These are phyloP conservation scores for Perilla frutescens DNA, from an alignment of 257 asterid genomes.

Conservation along the genomic window DNA sequence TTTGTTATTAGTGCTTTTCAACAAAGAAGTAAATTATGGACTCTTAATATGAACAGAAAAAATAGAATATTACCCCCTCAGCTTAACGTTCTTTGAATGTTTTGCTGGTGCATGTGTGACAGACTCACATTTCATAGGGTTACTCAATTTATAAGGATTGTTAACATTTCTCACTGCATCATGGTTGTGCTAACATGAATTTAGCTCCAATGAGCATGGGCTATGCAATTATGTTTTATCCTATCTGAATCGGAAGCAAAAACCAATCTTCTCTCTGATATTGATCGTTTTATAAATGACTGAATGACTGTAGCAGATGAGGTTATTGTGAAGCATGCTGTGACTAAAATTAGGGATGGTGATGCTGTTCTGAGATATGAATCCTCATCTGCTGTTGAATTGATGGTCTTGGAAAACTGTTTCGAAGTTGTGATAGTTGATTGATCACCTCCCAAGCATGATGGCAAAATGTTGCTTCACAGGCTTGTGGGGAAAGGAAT, in stretches of 20 bases:
- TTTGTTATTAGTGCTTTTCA: too few relatives aligned
- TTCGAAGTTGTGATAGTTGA: constrained; percentile 85
- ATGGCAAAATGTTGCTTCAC: constrained; percentile 74
- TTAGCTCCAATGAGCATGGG: constrained; percentile 81
- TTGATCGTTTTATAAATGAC: constrained; percentile 76
- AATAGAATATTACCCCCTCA: too few relatives aligned
- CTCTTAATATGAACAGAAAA: too few relatives aligned
- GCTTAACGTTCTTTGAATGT: too few relatives aligned
- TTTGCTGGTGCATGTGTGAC: too few relatives aligned
- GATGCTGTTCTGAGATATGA: constrained; percentile 87
- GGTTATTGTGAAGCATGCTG: constrained; percentile 78
- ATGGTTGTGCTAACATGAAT: constrained; percentile 1
- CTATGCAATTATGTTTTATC: constrained; percentile 74
- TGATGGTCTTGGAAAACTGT: constrained; percentile 81
- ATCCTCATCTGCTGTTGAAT: constrained; percentile 78
- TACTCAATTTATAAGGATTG: too few relatives aligned
- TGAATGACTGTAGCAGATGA: constrained; percentile 81
- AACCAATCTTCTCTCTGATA: constrained; percentile 66
- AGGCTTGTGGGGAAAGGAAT: constrained; percentile 81
- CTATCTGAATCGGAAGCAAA: constrained; percentile 85
- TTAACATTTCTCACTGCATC: constrained; percentile 29
- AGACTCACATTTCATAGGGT: too few relatives aligned
- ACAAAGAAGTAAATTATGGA: too few relatives aligned
- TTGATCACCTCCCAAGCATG: constrained; percentile 87
- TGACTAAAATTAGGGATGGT: constrained; percentile 80